Base-by-base conservation (phyloP, 2,329 filamentous ascomycete species). In the Colletotrichum camelliae region DNA sequence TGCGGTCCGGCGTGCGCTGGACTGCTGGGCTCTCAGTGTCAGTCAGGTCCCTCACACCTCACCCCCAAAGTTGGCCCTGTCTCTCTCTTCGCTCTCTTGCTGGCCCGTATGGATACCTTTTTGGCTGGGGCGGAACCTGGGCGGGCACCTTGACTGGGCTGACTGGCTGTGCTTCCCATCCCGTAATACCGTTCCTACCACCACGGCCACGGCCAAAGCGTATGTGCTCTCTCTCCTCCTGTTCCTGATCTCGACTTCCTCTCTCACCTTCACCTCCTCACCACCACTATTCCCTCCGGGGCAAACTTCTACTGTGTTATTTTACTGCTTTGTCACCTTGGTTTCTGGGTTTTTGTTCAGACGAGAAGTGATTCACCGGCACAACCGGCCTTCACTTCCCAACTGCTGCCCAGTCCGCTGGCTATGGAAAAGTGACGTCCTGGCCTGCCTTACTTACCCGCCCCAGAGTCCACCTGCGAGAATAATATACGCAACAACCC, bases 371-470 rank as follows among this genome's bases (percentile, higher is more conserved):
- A 62, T 33, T 52, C 57, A 62, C 57, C 27, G 48, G 57, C 35
- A 62, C 57, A 33, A 48, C 18, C 31, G 48, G 43, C 39, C 43
- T 48, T 35, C 65, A 16, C 31, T 74, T 21, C 29, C 62, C 74
- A 39, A 75, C 72, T 64, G 61, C 69, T 57, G 67, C 33, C 66
- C 57, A 62, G 62, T 58, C 72, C 24, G 66, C 72, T 61, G 33
- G 61, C 71, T 66, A 74, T 76, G 67, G 62, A 58, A 39, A 73
- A 73, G 68, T 77, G 75, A 77, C 75, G 75, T 77, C 73, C 75
- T 77, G 73, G 43, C n/a, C 43, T 48, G 43, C 43, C 43, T 21
- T 48, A 21, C 64, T 69, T 58, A 57, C 48, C 71, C 66, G 74
- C 55, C 62, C 72, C 75, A 77, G 71, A 72, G 66, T 58, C 72